Percentiles rank a stretch among this genome's conserved stretches.
Conservation (phyloP, 148 eudicot genomes). For the Chenopodium quinoa region DNA sequence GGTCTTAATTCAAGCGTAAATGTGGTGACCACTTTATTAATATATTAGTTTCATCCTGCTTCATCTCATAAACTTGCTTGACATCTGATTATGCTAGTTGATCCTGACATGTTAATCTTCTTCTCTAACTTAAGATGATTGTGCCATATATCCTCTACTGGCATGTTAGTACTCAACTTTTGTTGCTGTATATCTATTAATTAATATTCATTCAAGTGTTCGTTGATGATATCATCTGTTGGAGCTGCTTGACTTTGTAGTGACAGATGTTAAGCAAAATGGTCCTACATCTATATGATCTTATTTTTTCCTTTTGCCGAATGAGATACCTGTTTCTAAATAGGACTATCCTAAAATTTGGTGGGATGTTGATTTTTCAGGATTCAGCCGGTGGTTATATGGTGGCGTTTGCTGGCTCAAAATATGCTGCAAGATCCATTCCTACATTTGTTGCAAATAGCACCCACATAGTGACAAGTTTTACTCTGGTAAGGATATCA, state of each 20-base stretch:
- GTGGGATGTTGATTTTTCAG: conserved; percentile 31
- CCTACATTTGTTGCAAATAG: conserved; percentile 80
- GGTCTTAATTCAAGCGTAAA: not conserved
- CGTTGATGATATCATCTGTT: not conserved
- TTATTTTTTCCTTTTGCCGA: not conserved
- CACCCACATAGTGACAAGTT: conserved; percentile 69
- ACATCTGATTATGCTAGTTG: not conserved
- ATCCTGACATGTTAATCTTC: not conserved
- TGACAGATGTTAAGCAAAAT: not conserved
- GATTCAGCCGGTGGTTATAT: conserved; percentile 71
- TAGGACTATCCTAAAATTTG: not conserved
- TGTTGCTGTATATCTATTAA: not conserved
- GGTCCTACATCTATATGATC: not conserved
- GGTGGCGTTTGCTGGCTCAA: conserved; percentile 97
- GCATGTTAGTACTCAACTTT: not conserved
- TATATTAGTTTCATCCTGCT: not conserved
- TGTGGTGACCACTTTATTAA: not conserved
- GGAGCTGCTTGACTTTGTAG: not conserved
- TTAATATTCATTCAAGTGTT: not conserved
- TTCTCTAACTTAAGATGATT: no score
- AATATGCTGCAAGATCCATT: conserved; percentile 85
- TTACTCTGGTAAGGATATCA: conserved; percentile 72
- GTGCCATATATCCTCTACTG: no score
- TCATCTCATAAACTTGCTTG: not conserved
- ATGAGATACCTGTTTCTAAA: not conserved